Evolutionary conservation across 331 rosid species (phyloP).

Genomic region (Dryas integrifolia): DNA sequence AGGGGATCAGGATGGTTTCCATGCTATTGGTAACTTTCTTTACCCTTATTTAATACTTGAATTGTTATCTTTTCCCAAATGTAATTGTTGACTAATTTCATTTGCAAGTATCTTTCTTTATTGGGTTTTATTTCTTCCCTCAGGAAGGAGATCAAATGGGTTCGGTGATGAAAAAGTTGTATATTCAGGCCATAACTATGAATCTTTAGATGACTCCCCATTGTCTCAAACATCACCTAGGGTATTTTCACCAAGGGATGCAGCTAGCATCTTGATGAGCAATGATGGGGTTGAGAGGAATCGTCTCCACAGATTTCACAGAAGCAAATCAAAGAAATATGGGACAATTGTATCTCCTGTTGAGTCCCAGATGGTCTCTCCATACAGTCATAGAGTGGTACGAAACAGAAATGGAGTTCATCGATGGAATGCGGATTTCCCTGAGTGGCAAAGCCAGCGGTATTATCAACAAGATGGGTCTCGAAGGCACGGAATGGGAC

Average conservation of each 20-base stretch:
- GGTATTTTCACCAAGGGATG: constrained; percentile 58
- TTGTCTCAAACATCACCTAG: constrained; percentile 54
- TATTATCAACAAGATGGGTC: constrained; percentile 40
- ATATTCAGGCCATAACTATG: constrained; percentile 58
- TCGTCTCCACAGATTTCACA: constrained; percentile 41
- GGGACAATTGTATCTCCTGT: constrained; percentile 40
- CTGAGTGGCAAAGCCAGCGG: constrained; percentile 47
- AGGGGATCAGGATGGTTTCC: constrained; percentile 66
- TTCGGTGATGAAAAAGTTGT: constrained; percentile 60
- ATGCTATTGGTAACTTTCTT: constrained; percentile 51
- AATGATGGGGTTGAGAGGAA: constrained; percentile 56
- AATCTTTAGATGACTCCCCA: constrained; percentile 76
- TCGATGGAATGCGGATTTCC: constrained; percentile 38
- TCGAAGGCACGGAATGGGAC: constrained; percentile 51
- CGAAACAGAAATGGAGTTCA: constrained; percentile 51
- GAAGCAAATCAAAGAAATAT: constrained; percentile 55
- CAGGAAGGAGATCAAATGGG: constrained; percentile 83
- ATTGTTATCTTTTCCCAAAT: not conserved
- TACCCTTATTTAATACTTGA: constrained; percentile 13
- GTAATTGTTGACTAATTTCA: not conserved
- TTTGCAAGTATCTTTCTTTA: constrained; percentile 5
- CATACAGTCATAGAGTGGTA: constrained; percentile 37
- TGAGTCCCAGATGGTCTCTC: constrained; percentile 36
- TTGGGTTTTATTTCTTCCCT: constrained; percentile 26
- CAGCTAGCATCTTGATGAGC: constrained; percentile 41